A percentile compares a stretch with the other conserved stretches of the same genome.
These are phyloP conservation scores for Lablab purpureus DNA, from an alignment of 306 rosid genomes.

Conservation along the genomic window DNA sequence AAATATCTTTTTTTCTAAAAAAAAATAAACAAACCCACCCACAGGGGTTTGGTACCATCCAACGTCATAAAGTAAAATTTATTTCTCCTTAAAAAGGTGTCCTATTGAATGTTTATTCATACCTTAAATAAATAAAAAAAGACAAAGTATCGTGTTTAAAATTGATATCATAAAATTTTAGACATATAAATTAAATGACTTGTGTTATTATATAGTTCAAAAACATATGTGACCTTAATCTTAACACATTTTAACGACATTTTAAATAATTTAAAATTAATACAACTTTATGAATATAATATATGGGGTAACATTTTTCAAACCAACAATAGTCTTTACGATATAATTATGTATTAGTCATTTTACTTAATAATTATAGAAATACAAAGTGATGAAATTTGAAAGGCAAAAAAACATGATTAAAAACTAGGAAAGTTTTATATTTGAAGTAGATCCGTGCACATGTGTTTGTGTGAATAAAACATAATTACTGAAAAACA, in stretches of 20 bases:
- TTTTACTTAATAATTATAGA: neutral
- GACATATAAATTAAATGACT: neutral
- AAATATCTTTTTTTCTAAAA: too few species aligned
- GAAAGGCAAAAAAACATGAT: neutral
- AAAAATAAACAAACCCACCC: too few species aligned
- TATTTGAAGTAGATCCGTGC: neutral
- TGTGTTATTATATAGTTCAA: neutral
- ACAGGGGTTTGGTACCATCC: too few species aligned
- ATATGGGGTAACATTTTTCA: neutral
- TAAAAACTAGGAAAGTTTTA: neutral
- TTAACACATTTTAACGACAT: neutral
- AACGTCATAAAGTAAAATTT: too few species aligned
- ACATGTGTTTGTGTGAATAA: neutral
- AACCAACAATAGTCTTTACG: neutral
- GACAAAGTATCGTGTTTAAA: neutral
- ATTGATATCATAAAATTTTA: neutral
- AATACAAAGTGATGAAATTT: neutral
- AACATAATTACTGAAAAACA: neutral
- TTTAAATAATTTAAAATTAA: neutral
- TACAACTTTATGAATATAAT: neutral
- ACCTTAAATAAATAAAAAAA: neutral
- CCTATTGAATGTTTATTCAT: too few species aligned
- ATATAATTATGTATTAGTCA: neutral
- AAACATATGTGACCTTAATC: neutral
- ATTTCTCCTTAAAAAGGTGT: too few species aligned